These are phyloP conservation scores for Penicillium sp. DNA, from an alignment of 2,329 filamentous ascomycete species.

Conservation along the genomic window DNA sequence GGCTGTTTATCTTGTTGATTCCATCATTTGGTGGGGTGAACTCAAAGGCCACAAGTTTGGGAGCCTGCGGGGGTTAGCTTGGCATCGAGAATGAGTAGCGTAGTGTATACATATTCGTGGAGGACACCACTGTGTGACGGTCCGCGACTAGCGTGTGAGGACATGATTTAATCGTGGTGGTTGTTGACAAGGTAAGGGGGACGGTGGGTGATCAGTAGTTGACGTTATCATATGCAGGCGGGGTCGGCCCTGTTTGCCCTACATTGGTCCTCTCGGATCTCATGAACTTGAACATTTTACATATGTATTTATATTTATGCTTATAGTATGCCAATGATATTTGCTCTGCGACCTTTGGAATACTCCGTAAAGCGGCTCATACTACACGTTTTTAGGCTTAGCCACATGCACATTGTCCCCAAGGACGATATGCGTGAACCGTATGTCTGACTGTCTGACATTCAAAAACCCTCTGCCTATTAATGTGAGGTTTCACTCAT, in stretches of 20 bases:
- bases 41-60: conserved; percentile 43
- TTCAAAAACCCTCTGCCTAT: neutral
- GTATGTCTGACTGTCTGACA: neutral
- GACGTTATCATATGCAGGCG: conserved; percentile 8
- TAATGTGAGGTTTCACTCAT: neutral
- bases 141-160: conserved; percentile 13
- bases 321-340: neutral
- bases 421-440: neutral
- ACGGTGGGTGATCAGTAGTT: conserved; percentile 8
- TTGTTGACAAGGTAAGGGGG: neutral
- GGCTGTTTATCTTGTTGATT: conserved; percentile 43
- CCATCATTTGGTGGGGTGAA: conserved; percentile 26
- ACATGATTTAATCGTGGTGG: conserved; percentile 6
- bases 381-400: conserved; percentile 1
- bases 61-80: conserved; percentile 28
- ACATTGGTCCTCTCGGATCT: neutral
- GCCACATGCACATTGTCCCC: neutral
- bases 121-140: conserved; percentile 31
- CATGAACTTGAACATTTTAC: neutral
- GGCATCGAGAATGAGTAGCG: neutral
- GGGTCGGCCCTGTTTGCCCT: neutral
- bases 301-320: neutral
- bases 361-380: neutral
- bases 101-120: conserved; percentile 36
- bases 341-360: neutral